Conservation (phyloP, 2,329 filamentous ascomycete genomes). For the Xylaria digitata region DNA sequence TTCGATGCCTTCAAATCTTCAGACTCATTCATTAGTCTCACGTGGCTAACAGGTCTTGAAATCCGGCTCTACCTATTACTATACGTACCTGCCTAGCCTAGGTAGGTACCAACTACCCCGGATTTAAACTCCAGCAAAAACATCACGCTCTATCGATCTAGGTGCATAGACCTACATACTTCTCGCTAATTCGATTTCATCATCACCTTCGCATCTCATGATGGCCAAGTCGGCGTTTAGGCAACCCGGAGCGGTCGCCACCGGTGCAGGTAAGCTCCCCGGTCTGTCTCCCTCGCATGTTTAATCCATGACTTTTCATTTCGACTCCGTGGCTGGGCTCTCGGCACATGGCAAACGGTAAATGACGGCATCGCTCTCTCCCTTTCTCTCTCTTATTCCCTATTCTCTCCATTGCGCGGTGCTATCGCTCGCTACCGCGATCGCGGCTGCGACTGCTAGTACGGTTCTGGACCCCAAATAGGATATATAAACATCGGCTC, state of each 20-base stretch:
- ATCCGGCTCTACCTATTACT: neutral
- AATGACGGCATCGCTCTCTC: slow-evolving; percentile 11
- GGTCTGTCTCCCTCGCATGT: slow-evolving; percentile 1
- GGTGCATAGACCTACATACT: neutral
- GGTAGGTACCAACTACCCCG: no score
- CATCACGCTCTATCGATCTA: neutral
- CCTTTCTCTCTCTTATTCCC: slow-evolving; percentile 4
- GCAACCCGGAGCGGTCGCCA: slow-evolving; percentile 2
- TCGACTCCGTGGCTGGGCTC: slow-evolving; percentile 10
- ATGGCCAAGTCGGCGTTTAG: slow-evolving; percentile 10
- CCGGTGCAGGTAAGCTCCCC: slow-evolving; percentile 30
- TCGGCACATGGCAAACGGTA: neutral
- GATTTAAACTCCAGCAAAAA: neutral
- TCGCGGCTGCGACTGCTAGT: neutral
- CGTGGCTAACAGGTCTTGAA: neutral
- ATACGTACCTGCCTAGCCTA: no score
- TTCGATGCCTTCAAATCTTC: neutral
- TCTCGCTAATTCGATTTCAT: neutral
- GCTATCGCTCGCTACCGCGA: neutral
- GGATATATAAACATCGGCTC: neutral
- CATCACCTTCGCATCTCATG: neutral
- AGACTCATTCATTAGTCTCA: neutral
- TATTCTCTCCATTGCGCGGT: neutral
- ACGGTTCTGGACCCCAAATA: neutral
- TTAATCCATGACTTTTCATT: slow-evolving; percentile 8